These are phyloP conservation scores for Capronia americana DNA, from an alignment of 2,329 filamentous ascomycete species.

Conservation along the genomic window DNA sequence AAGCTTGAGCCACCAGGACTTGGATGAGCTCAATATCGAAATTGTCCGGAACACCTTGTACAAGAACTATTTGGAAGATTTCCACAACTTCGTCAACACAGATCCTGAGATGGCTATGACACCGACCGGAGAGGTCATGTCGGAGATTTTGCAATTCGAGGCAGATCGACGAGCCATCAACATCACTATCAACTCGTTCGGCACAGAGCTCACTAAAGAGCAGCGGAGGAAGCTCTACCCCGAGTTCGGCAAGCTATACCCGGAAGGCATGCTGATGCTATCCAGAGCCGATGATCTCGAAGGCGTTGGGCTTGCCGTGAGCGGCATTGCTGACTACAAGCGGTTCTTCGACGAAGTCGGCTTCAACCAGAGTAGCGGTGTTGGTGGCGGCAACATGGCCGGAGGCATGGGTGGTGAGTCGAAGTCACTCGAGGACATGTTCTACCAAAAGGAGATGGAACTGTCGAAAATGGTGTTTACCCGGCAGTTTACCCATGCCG, in stretches of 20 bases:
- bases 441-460: conserved; percentile 99
- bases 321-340: conserved; percentile 93
- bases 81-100: conserved; percentile 91
- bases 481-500: conserved; percentile 89
- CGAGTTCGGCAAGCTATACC: conserved; percentile 86
- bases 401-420: conserved; percentile 80
- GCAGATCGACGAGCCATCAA: conserved; percentile 97
- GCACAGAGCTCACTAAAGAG: conserved; percentile 90
- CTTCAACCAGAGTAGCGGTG: conserved; percentile 73
- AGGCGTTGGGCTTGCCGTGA: conserved; percentile 89
- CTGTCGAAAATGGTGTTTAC: conserved; percentile 95
- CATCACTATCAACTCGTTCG: conserved; percentile 98
- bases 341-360: conserved; percentile 93
- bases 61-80: conserved; percentile 99
- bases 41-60: conserved; percentile 98
- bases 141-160: conserved; percentile 94
- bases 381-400: conserved; percentile 81
- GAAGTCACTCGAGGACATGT: conserved; percentile 93
- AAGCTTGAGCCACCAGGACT: conserved; percentile 90
- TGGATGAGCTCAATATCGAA: conserved; percentile 99
- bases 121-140: conserved; percentile 92
- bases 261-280: conserved; percentile 93
- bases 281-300: conserved; percentile 94
- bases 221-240: conserved; percentile 98
- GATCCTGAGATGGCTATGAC: conserved; percentile 85